phyloP scores from a whole-genome alignment of 2,329 filamentous ascomycete genomes.

The Colletotrichum musicola region DNA sequence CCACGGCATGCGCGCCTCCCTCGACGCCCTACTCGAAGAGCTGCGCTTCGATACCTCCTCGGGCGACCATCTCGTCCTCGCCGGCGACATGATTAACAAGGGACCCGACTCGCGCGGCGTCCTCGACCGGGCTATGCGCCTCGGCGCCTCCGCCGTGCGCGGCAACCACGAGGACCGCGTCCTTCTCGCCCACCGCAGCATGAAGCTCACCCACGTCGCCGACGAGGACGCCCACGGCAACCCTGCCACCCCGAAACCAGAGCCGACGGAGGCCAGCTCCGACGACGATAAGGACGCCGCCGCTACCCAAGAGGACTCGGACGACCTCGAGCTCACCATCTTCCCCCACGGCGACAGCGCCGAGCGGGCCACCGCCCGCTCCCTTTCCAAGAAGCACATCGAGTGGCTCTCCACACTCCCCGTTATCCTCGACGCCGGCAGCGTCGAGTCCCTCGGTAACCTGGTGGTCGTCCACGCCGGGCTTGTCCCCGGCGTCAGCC shows the following conservation, averaged over 20 bases:
- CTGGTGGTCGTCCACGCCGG: conserved; percentile 88
- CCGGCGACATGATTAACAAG: conserved; percentile 86
- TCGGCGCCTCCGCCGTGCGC: conserved; percentile 84
- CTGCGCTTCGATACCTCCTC: conserved; percentile 66
- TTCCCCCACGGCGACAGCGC: conserved; percentile 51
- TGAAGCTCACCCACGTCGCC: conserved; percentile 48
- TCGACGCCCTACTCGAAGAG: conserved; percentile 75
- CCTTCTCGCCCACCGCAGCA: conserved; percentile 71
- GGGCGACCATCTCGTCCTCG: conserved; percentile 80
- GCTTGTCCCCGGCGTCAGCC: conserved; percentile 78
- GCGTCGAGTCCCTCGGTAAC: conserved; percentile 59
- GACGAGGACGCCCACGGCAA: conserved; percentile 40
- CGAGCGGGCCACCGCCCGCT: conserved; percentile 69
- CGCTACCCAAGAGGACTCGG: conserved; percentile 36
- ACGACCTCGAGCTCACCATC: conserved; percentile 40
- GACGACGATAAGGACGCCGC: conserved; percentile 40
- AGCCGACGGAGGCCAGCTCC: conserved; percentile 40
- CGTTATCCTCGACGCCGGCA: conserved; percentile 81
- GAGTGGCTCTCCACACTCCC: conserved; percentile 79
- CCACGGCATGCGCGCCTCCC: conserved; percentile 83
- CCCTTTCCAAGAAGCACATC: conserved; percentile 69
- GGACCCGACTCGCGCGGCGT: conserved; percentile 87
- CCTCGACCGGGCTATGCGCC: conserved; percentile 77
- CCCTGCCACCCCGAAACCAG: conserved; percentile 35
- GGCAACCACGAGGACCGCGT: conserved; percentile 95